Base-by-base conservation (phyloP, 805 yeast species). In the Candida pseudofarinosa region DNA sequence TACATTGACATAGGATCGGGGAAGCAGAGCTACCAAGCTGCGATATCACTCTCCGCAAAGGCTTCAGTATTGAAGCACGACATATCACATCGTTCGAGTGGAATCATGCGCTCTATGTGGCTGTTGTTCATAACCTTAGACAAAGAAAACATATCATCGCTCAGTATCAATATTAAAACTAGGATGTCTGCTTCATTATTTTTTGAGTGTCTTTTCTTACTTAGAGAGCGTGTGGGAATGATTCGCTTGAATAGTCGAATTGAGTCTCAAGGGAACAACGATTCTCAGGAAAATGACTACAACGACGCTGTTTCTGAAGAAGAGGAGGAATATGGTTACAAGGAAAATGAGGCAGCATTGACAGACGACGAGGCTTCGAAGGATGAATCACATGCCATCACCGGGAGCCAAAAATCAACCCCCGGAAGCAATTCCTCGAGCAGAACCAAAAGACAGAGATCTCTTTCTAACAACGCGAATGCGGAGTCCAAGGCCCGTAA, bases 21-120 rank as follows among this genome's bases (percentile, higher is more conserved):
- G 5, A 82, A 80, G 56, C 76, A 74, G 42, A 74, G 85, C 23
- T 88, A 83, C 53, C 77, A 77, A 47, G 67, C 70, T 17, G 93
- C 93, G 1, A 80, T 86, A 17, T 70, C 76, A 15, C 63, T 86
- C 37, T 81, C 93, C 1, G 76, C 81, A 44, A 80, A 80, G 46
- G 95, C 96, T 0, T 88, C 97, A 0, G 83, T 91, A 20, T 70
- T 88, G 53, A 88, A 88, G 54, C 93, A 90, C 63, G 99, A 91
- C 58, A 82, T 93, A 73, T 88, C 97, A 0, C 88, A 87, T 59
- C 76, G 98, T 50, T 86, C 96, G 0, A 82, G 95, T 37, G 97
- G 96, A 6, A 88, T 93, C 45, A 88, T 93, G 93, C 78, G 85
- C 55, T 89, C 89, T 56, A 83, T 89, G 71, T 91, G 99, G 99